Conservation (phyloP, 306 rosid species). For the Mimosa pudica region DNA sequence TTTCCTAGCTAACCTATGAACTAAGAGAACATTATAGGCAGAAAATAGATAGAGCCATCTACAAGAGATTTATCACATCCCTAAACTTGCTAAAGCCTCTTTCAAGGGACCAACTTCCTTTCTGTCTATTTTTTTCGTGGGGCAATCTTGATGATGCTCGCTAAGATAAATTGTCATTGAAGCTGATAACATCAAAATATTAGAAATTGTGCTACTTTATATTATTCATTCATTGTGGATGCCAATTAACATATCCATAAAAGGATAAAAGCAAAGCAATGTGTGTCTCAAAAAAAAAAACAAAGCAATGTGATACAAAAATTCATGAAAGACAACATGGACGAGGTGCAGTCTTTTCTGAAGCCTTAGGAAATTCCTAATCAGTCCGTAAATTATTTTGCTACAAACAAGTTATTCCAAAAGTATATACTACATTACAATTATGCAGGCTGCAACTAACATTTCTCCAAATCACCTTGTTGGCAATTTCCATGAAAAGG, state of each 20-base stretch:
- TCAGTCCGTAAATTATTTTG: not conserved
- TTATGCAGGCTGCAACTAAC: not conserved
- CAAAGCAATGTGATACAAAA: not conserved
- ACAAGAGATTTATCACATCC: not conserved
- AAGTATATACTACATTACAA: not conserved
- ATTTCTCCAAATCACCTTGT: not conserved
- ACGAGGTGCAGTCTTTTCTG: not conserved
- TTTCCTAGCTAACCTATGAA: not conserved
- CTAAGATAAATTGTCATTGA: not conserved
- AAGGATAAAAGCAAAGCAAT: not conserved
- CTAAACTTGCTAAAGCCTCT: not conserved
- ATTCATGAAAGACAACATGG: not conserved
- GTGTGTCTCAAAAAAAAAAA: too few relatives aligned
- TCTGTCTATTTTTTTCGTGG: not conserved
- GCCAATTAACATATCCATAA: not conserved
- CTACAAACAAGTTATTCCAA: not conserved
- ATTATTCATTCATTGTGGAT: not conserved
- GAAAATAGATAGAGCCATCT: not conserved
- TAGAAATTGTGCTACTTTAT: not conserved
- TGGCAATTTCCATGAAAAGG: not conserved
- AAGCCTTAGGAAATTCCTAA: not conserved
- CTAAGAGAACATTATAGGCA: not conserved
- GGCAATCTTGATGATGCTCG: not conserved
- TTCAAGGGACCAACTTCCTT: not conserved
- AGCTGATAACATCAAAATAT: not conserved